These are phyloP conservation scores for Buddleja alternifolia DNA, from an alignment of 257 asterid genomes.

Conservation along the genomic window DNA sequence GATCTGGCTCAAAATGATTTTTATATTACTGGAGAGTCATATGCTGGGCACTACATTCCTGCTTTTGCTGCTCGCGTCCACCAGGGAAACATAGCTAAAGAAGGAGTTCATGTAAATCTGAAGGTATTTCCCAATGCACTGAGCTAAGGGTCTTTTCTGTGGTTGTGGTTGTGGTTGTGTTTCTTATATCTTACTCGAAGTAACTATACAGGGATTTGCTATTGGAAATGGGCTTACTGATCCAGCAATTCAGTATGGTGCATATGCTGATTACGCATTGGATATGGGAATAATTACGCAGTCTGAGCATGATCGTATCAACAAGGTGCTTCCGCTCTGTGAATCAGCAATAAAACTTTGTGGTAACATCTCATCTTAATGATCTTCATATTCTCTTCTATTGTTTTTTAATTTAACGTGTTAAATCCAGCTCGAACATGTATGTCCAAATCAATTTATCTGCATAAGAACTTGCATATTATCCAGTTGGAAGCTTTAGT, in stretches of 20 bases:
- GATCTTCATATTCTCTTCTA: neutral
- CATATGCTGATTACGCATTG: constrained; percentile 78
- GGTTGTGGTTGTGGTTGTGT: too few species aligned
- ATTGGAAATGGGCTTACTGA: too few species aligned
- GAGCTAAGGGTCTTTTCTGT: neutral
- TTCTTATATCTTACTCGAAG: constrained; percentile 25
- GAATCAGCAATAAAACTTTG: constrained; percentile 64
- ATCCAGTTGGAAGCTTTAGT: too few species aligned
- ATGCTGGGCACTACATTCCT: too few species aligned
- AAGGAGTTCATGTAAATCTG: constrained; percentile 66
- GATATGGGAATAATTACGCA: constrained; percentile 61
- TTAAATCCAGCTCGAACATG: too few species aligned
- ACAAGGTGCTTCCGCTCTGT: constrained; percentile 65
- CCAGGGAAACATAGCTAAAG: constrained; percentile 69
- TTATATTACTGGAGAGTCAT: constrained; percentile 77
- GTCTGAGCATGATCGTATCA: constrained; percentile 56
- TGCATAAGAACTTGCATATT: too few species aligned
- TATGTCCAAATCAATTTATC: too few species aligned
- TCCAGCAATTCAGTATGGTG: constrained; percentile 70
- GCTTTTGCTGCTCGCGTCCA: constrained; percentile 78
- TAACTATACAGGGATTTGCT: constrained; percentile 61
- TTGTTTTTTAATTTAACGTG: neutral
- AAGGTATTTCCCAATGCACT: constrained; percentile 45
- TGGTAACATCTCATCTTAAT: constrained; percentile 43
- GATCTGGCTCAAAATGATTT: constrained; percentile 62